Evolutionary conservation across 2,329 filamentous ascomycete genomes (phyloP), one percentile per base, ranked within the genome.

Genomic region (Pyrenophora tritici-repentis): DNA sequence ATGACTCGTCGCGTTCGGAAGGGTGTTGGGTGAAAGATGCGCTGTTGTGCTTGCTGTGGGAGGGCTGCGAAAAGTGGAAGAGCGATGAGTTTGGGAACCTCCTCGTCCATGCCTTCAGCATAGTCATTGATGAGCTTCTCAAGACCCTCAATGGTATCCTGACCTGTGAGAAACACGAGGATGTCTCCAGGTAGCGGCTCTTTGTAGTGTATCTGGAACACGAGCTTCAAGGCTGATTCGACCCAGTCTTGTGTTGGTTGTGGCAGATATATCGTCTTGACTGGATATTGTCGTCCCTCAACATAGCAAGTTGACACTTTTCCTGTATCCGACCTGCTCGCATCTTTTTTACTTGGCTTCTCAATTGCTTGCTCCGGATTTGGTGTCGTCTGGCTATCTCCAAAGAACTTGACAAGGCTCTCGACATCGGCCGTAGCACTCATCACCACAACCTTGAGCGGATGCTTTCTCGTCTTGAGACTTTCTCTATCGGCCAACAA

Each of bases 101-200:
- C 85, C 9, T 85, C 85, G 7, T 87, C 84, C 65, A 97, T 81
- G 0, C 85, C 86, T 13, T 79, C 77, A 0, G 89, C 86, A 57
- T 92, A 89, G 50, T 95, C 89, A 58, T 93, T 90, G 26, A 97
- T 85, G 1, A 95, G 79, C 45, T 86, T 84, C 66, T 95, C 89
- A 0, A 92, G 81, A 0, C 84, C 82, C 61, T 97, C 91, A 20
- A 99, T 96, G 4, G 93, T 90, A 62, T 97, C 93, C 66, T 97
- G 92, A 0, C 94, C 94, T 0, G 90, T 91, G 10, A 99, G 78
- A 66, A 99, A 99, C 0, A 92, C 91, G 0, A 99, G 79, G 6
- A 99, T 88, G 68, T 97, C 94, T 20, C 95, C 94, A 0, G 94
- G 93, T n/a, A 96, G 81, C 0, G 92, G 89, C 62, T 97, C 90